phyloP scores from a whole-genome alignment of 345 rosid species.

The Lepidium aucheri region DNA sequence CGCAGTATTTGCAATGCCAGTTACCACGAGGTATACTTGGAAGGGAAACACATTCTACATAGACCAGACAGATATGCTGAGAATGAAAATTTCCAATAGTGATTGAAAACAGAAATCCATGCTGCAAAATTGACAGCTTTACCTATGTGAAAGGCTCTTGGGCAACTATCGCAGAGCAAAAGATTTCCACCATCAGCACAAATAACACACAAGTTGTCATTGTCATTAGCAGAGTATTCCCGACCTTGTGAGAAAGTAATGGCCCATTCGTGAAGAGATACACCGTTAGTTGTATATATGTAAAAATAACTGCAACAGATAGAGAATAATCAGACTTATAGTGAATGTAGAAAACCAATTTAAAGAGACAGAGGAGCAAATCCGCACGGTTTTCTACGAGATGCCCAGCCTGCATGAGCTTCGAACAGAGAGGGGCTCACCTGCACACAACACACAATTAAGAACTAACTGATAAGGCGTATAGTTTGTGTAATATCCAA shows the following conservation, averaged over 20 bases:
- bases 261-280: constrained; percentile 96
- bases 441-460: constrained; percentile 38
- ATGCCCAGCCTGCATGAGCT: constrained; percentile 99
- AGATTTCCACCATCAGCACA: constrained; percentile 98
- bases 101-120: constrained; percentile 6
- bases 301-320: constrained; percentile 62
- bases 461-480: neutral
- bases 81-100: neutral
- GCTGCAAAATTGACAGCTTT: constrained; percentile 13
- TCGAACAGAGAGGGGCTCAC: constrained; percentile 95
- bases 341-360: neutral
- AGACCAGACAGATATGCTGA: constrained; percentile 19
- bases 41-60: constrained; percentile 72
- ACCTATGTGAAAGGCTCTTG: constrained; percentile 97
- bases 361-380: constrained; percentile 1
- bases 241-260: constrained; percentile 72
- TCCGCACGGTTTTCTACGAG: constrained; percentile 92
- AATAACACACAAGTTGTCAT: constrained; percentile 74
- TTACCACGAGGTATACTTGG: constrained; percentile 64
- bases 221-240: constrained; percentile 63
- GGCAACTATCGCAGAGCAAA: constrained; percentile 91
- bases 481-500: constrained; percentile 19
- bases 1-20: constrained; percentile 91
- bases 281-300: constrained; percentile 95
- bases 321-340: constrained; percentile 12